These are phyloP conservation scores for Botrytis squamosa DNA, from an alignment of 2,329 filamentous ascomycete genomes.

Conservation along the genomic window DNA sequence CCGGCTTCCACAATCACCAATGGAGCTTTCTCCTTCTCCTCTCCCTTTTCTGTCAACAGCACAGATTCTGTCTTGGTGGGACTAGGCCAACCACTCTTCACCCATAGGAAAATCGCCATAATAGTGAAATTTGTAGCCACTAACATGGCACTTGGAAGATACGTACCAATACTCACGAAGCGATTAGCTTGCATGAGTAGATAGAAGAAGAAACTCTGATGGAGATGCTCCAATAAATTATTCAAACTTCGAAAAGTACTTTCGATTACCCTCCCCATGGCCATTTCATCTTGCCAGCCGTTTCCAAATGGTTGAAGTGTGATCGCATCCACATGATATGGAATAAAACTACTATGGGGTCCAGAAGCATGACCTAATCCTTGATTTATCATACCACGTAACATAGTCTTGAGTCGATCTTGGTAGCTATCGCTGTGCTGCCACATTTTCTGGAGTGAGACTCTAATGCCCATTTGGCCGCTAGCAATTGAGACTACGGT, in stretches of 20 bases:
- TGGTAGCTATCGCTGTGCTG: conserved; percentile 72
- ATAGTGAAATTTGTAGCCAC: conserved; percentile 93
- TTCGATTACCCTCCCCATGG: conserved; percentile 83
- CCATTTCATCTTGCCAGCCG: conserved; percentile 98
- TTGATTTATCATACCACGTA: conserved; percentile 90
- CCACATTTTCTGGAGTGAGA: conserved; percentile 83
- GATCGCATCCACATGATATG: conserved; percentile 95
- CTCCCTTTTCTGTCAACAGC: conserved; percentile 20
- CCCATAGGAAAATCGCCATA: conserved; percentile 91
- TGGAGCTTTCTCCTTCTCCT: conserved; percentile 39
- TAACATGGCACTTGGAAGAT: conserved; percentile 96
- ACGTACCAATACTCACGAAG: conserved; percentile 97
- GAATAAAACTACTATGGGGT: conserved; percentile 92
- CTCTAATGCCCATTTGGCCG: conserved; percentile 87
- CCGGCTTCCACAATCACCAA: conserved; percentile 31
- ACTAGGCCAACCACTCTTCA: conserved; percentile 66
- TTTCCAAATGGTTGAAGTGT: conserved; percentile 87
- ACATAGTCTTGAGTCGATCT: conserved; percentile 81
- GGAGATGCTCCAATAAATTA: conserved; percentile 92
- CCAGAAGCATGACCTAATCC: conserved; percentile 85
- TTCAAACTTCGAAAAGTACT: conserved; percentile 91
- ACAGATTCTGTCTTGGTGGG: conserved; percentile 19
- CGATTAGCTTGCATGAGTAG: conserved; percentile 85
- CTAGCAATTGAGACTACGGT: conserved; percentile 83
- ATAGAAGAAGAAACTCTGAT: conserved; percentile 99